phyloP scores from a whole-genome alignment of 139 green algal genomes.

The Chlorella sp. region DNA sequence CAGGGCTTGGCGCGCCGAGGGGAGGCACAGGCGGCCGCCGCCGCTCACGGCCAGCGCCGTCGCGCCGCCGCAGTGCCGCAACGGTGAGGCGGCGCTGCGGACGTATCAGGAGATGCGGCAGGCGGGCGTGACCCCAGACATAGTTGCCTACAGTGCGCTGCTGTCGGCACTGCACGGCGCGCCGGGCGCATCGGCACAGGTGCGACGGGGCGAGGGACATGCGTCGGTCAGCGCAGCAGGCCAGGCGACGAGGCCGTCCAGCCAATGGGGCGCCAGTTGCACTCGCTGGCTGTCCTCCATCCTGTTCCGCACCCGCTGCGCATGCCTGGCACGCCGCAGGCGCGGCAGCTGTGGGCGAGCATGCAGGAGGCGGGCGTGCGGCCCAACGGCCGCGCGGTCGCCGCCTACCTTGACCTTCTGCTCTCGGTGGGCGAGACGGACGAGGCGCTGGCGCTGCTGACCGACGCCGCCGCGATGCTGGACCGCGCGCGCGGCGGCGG shows the following conservation, averaged over 20 bases:
- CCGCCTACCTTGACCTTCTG: conserved; percentile 22
- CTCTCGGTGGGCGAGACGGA: conserved; percentile 14
- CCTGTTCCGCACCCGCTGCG: not conserved
- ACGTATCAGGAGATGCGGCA: conserved; percentile 10
- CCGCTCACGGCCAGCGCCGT: too few relatives aligned
- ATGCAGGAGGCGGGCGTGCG: conserved; percentile 12
- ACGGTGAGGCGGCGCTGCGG: not conserved
- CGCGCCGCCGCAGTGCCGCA: conserved; percentile 7
- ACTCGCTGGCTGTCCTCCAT: too few relatives aligned
- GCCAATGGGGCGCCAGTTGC: too few relatives aligned
- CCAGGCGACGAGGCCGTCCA: not conserved
- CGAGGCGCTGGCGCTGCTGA: too few relatives aligned
- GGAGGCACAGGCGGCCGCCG: too few relatives aligned
- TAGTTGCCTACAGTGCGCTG: conserved; percentile 24
- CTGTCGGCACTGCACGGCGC: conserved; percentile 17
- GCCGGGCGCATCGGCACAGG: too few relatives aligned
- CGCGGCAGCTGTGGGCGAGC: conserved; percentile 8
- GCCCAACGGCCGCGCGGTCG: conserved; percentile 16
- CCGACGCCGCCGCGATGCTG: too few relatives aligned
- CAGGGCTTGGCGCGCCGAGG: too few relatives aligned
- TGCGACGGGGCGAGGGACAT: too few relatives aligned
- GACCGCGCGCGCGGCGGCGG: too few relatives aligned
- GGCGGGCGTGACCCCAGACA: conserved; percentile 4
- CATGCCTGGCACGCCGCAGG: not conserved
- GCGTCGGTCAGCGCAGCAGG: not conserved